Conservation (phyloP, 306 rosid genomes). For the Trichosanthes truncata region DNA sequence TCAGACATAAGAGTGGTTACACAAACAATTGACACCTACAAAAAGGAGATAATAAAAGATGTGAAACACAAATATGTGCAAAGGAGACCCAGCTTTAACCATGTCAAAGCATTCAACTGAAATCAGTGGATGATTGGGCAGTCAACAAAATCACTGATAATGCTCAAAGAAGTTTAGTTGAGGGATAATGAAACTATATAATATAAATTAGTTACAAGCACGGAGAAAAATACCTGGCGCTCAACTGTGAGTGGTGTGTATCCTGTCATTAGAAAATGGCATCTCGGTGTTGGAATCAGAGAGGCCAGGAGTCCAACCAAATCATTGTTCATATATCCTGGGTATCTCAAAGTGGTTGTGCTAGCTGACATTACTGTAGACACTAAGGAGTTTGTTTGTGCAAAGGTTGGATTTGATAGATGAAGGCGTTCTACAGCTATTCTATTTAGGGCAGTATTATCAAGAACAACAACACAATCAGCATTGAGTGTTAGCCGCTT, state of each 20-base stretch:
- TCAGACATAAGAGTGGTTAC: neutral
- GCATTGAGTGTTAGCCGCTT: slow-evolving; percentile 94
- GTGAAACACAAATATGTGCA: neutral
- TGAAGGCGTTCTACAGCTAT: slow-evolving; percentile 98
- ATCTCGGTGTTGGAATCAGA: slow-evolving; percentile 92
- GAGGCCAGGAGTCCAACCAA: slow-evolving; percentile 99
- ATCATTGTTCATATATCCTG: slow-evolving; percentile 99
- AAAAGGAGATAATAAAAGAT: neutral
- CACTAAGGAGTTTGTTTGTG: slow-evolving; percentile 93
- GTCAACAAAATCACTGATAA: neutral
- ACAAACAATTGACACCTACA: neutral
- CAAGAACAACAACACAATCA: slow-evolving; percentile 98
- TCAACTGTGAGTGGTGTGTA: slow-evolving; percentile 97
- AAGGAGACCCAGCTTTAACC: slow-evolving; percentile 10
- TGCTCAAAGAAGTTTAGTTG: neutral
- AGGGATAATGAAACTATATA: neutral
- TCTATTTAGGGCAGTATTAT: slow-evolving; percentile 92
- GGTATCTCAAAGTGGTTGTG: slow-evolving; percentile 93
- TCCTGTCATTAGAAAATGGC: slow-evolving; percentile 99
- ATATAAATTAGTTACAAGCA: neutral
- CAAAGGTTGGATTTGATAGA: slow-evolving; percentile 91
- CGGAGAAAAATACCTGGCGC: slow-evolving; percentile 58
- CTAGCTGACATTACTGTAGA: slow-evolving; percentile 99
- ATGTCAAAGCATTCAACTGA: neutral
- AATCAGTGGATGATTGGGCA: neutral